Conservation (phyloP, 1,139 yeast genomes). For the Kazachstania sp. region DNA sequence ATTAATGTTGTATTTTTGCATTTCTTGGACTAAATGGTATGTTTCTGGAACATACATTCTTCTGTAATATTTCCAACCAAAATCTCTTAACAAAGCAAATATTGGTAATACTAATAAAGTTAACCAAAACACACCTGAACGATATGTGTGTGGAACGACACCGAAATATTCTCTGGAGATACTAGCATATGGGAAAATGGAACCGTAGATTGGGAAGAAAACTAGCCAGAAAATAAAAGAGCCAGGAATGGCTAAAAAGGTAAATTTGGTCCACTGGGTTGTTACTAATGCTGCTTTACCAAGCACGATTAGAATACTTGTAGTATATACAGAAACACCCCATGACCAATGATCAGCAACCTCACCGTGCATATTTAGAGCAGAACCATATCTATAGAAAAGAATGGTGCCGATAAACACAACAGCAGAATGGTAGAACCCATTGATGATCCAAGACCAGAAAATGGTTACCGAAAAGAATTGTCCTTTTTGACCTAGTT, state of each 20-base stretch:
- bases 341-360: constrained; percentile 90
- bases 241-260: constrained; percentile 89
- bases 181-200: constrained; percentile 72
- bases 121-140: constrained; percentile 79
- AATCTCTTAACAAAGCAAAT: constrained; percentile 75
- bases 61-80: constrained; percentile 90
- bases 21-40: constrained; percentile 92
- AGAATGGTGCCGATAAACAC: constrained; percentile 66
- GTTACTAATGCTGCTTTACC: constrained; percentile 93
- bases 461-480: constrained; percentile 87
- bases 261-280: constrained; percentile 91
- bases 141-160: constrained; percentile 64
- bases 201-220: constrained; percentile 81
- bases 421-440: constrained; percentile 86
- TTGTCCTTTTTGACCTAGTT: constrained; percentile 77
- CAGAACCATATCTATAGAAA: constrained; percentile 62
- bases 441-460: constrained; percentile 97
- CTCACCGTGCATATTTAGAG: constrained; percentile 52
- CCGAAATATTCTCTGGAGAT: constrained; percentile 85
- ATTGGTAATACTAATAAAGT: constrained; percentile 65
- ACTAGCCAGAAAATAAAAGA: constrained; percentile 77
- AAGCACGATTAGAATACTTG: constrained; percentile 79
- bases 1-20: constrained; percentile 89
- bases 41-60: constrained; percentile 86
- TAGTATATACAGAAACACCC: constrained; percentile 87